Percentiles rank a stretch among this genome's conserved stretches.
phyloP scores from a whole-genome alignment of 129 eudicot genomes.

The Deinandra increscens region DNA sequence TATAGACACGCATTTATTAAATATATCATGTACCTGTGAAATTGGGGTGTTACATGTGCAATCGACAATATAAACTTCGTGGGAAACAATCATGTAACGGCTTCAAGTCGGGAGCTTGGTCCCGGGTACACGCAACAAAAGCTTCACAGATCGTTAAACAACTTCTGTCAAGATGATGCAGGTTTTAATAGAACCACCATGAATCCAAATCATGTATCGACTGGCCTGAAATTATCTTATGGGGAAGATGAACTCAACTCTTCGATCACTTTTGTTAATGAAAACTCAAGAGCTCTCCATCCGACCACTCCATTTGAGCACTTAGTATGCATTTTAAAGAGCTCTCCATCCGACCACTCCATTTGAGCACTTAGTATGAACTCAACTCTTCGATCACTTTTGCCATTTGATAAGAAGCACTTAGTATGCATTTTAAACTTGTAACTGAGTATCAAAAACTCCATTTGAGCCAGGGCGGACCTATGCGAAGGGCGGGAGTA shows the following conservation, averaged over 20 bases:
- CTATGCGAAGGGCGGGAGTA: too few species aligned
- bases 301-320: constrained; percentile 32
- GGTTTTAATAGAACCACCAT: constrained; percentile 25
- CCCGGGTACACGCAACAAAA: constrained; percentile 33
- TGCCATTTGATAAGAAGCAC: too few species aligned
- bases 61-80: constrained; percentile 37
- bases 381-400: too few species aligned
- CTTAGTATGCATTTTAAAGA: too few species aligned
- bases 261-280: constrained; percentile 45
- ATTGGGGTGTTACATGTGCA: too few species aligned
- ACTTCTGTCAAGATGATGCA: constrained; percentile 37
- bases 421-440: too few species aligned
- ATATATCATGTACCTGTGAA: too few species aligned
- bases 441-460: too few species aligned
- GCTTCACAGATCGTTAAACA: constrained; percentile 45
- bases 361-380: too few species aligned
- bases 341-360: constrained; percentile 28
- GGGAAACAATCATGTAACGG: constrained; percentile 36
- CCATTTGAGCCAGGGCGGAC: too few species aligned
- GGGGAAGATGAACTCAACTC: constrained; percentile 55
- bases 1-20: too few species aligned
- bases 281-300: constrained; percentile 36
- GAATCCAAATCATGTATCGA: constrained; percentile 55
- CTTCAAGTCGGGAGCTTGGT: constrained; percentile 38
- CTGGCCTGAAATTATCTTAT: constrained; percentile 56